Conservation (phyloP, 306 rosid genomes). For the Alnus glutinosa region DNA sequence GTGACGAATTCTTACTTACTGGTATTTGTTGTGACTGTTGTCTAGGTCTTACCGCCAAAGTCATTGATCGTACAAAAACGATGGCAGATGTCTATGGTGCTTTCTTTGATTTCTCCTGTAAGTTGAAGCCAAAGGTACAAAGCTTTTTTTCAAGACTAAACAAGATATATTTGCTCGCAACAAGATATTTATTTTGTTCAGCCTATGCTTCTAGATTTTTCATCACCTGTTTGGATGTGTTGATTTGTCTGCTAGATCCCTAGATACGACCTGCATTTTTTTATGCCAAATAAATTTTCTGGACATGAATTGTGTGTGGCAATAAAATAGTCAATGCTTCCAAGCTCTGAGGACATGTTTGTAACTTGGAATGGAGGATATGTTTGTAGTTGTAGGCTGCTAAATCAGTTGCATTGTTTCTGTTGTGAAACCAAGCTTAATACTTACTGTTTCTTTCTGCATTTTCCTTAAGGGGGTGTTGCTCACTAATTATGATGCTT, state of each 20-base stretch:
- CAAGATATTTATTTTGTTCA: slow-evolving; percentile 10
- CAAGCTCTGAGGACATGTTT: slow-evolving; percentile 17
- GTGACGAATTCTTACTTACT: slow-evolving; percentile 6
- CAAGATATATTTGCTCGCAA: slow-evolving; percentile 24
- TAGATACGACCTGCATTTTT: slow-evolving; percentile 5
- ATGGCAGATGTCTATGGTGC: slow-evolving; percentile 88
- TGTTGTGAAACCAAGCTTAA: no score
- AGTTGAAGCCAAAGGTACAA: slow-evolving; percentile 79
- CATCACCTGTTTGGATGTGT: not conserved
- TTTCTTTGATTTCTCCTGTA: slow-evolving; percentile 81
- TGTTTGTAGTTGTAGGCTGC: not conserved
- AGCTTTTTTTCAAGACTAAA: slow-evolving; percentile 9
- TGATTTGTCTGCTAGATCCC: slow-evolving; percentile 6
- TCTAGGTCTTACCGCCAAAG: slow-evolving; percentile 92
- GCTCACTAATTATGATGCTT: not conserved
- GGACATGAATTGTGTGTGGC: slow-evolving; percentile 10
- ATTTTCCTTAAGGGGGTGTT: slow-evolving; percentile 11
- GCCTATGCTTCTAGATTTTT: slow-evolving; percentile 10
- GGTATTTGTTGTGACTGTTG: slow-evolving; percentile 30
- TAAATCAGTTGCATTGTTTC: not conserved
- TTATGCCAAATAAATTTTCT: not conserved
- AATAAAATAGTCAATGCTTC: slow-evolving; percentile 12
- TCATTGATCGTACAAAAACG: slow-evolving; percentile 81
- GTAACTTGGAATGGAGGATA: not conserved
- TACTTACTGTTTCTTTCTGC: not conserved